A percentile compares a stretch with the other conserved stretches of the same genome.
These are phyloP conservation scores for Euphrasia confusa DNA, from an alignment of 257 asterid species.

Conservation along the genomic window DNA sequence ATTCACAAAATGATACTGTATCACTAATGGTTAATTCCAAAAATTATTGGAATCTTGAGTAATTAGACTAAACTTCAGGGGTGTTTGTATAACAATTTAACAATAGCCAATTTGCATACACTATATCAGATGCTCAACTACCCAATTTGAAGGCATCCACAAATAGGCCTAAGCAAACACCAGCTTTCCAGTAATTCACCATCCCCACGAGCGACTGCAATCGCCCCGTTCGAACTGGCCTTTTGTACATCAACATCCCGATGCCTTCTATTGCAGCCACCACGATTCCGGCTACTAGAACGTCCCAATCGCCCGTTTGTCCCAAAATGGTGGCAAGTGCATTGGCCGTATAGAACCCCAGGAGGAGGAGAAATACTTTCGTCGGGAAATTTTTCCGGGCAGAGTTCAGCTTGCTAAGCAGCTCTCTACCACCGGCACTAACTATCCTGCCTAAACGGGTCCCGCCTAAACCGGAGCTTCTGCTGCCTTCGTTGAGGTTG, in stretches of 20 bases:
- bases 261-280: conserved; percentile 97
- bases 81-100: too few species aligned
- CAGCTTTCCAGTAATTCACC: conserved; percentile 97
- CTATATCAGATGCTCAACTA: conserved; percentile 33
- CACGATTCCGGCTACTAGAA: conserved; percentile 81
- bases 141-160: conserved; percentile 97
- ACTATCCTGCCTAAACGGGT: conserved; percentile 94
- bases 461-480: conserved; percentile 48
- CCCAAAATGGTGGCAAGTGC: conserved; percentile 92
- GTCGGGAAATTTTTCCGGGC: conserved; percentile 77
- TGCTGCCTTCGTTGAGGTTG: conserved; percentile 34
- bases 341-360: conserved; percentile 94
- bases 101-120: too few species aligned
- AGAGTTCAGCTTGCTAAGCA: conserved; percentile 68
- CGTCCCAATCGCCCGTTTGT: conserved; percentile 99
- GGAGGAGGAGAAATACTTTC: conserved; percentile 84
- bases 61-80: too few species aligned
- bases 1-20: too few species aligned
- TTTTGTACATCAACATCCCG: conserved; percentile 92
- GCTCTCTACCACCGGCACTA: conserved; percentile 71
- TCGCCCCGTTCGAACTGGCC: conserved; percentile 48
- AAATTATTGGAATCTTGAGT: too few species aligned
- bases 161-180: conserved; percentile 93
- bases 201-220: conserved; percentile 66
- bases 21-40: too few species aligned